Conservation (phyloP, 495 filamentous ascomycete species). For the Penicillium daleae region DNA sequence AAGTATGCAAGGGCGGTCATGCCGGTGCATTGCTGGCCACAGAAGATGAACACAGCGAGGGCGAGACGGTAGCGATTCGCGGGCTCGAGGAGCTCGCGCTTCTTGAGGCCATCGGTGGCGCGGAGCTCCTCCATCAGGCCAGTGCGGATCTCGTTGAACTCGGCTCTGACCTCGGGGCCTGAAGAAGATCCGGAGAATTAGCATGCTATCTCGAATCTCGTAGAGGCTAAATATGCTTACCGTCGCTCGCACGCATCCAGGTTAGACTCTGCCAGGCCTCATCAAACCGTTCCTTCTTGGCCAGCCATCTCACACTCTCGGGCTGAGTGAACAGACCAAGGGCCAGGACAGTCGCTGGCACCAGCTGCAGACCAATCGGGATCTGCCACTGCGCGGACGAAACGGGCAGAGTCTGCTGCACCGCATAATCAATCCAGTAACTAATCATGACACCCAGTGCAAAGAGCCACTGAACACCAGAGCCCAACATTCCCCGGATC, state of each 20-base stretch:
- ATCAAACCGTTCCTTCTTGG: slow-evolving; percentile 52
- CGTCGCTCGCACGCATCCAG: slow-evolving; percentile 53
- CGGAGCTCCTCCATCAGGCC: slow-evolving; percentile 47
- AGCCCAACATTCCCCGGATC: slow-evolving; percentile 55
- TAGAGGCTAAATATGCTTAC: slow-evolving; percentile 8
- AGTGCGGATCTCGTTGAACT: slow-evolving; percentile 49
- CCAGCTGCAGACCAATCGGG: slow-evolving; percentile 55
- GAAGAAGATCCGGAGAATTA: neutral
- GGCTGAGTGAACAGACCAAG: slow-evolving; percentile 50
- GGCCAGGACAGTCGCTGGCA: slow-evolving; percentile 49
- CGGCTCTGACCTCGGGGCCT: slow-evolving; percentile 41
- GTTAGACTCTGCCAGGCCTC: slow-evolving; percentile 51
- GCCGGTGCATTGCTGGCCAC: slow-evolving; percentile 45
- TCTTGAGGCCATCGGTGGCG: slow-evolving; percentile 48
- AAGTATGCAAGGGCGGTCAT: slow-evolving; percentile 51
- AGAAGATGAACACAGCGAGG: slow-evolving; percentile 44
- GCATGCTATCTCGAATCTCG: neutral
- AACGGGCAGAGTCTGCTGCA: slow-evolving; percentile 37
- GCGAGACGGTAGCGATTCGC: slow-evolving; percentile 48
- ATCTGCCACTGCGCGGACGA: slow-evolving; percentile 57
- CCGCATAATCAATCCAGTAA: slow-evolving; percentile 59
- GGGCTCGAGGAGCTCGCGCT: slow-evolving; percentile 48
- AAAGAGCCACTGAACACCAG: slow-evolving; percentile 53
- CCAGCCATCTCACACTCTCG: slow-evolving; percentile 56
- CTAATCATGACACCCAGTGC: slow-evolving; percentile 52